phyloP scores from a whole-genome alignment of 2,329 filamentous ascomycete species.

The Macrophomina phaseolina region DNA sequence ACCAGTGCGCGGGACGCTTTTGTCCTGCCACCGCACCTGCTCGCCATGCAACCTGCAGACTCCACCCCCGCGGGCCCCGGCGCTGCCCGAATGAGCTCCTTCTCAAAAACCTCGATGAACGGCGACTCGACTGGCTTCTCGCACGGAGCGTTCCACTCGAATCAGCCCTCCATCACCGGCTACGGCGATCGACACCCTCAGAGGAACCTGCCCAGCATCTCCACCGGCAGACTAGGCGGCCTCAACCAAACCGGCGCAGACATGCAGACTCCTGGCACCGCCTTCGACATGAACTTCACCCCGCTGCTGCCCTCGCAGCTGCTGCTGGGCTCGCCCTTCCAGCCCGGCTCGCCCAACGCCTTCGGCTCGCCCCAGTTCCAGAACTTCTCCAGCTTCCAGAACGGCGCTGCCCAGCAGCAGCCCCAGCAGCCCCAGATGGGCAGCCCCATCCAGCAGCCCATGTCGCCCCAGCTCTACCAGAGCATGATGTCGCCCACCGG shows the following conservation, averaged over 20 bases:
- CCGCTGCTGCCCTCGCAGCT: slow-evolving; percentile 93
- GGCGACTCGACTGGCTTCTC: slow-evolving; percentile 85
- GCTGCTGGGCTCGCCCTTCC: slow-evolving; percentile 93
- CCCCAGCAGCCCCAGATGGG: slow-evolving; percentile 67
- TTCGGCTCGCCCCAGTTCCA: slow-evolving; percentile 94
- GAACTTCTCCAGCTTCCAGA: slow-evolving; percentile 72
- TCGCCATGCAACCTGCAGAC: slow-evolving; percentile 90
- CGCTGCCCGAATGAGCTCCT: slow-evolving; percentile 63
- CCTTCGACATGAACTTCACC: slow-evolving; percentile 98
- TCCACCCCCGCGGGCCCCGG: slow-evolving; percentile 65
- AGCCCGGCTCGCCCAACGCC: slow-evolving; percentile 87
- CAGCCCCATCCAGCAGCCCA: slow-evolving; percentile 73
- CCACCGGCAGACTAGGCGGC: slow-evolving; percentile 72
- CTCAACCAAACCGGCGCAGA: slow-evolving; percentile 68
- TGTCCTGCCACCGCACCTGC: slow-evolving; percentile 81
- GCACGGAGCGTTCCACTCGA: slow-evolving; percentile 88
- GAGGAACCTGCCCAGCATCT: slow-evolving; percentile 90
- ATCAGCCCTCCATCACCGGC: slow-evolving; percentile 71
- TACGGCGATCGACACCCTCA: slow-evolving; percentile 88
- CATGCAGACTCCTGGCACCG: slow-evolving; percentile 84
- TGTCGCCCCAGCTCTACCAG: slow-evolving; percentile 85
- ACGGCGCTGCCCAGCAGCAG: slow-evolving; percentile 65
- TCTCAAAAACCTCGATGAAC: slow-evolving; percentile 75
- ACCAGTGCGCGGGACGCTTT: slow-evolving; percentile 80
- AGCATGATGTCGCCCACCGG: slow-evolving; percentile 84